Evolutionary conservation across 2,329 filamentous ascomycete genomes (phyloP).

Genomic region (Xylaria sp.): DNA sequence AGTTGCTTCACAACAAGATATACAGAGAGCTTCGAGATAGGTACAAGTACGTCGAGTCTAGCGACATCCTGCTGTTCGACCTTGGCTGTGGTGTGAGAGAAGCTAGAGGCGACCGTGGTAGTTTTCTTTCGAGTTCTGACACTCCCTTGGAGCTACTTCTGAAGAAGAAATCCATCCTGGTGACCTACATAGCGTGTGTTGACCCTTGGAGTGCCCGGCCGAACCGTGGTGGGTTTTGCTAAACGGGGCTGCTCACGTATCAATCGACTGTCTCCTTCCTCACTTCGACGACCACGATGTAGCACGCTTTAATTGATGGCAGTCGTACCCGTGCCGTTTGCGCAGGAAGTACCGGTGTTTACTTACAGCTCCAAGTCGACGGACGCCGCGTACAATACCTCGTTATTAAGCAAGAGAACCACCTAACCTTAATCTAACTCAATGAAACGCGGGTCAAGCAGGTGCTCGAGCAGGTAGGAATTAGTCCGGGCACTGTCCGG

Average conservation of each 20-base stretch:
- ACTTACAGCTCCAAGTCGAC: constrained; percentile 7
- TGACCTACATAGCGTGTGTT: constrained; percentile 37
- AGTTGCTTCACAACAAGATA: neutral
- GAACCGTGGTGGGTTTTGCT: neutral
- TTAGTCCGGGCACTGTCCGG: neutral
- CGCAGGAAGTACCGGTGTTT: constrained; percentile 10
- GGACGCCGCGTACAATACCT: neutral
- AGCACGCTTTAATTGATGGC: neutral
- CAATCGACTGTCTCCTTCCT: constrained; percentile 21
- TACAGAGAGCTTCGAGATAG: constrained; percentile 4
- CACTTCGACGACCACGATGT: neutral
- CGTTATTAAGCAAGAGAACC: neutral
- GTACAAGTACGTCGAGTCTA: constrained; percentile 35
- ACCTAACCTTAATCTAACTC: neutral
- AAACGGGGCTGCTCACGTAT: constrained; percentile 7
- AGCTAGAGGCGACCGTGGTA: constrained; percentile 20
- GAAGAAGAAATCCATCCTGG: constrained; percentile 39
- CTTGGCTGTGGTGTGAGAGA: constrained; percentile 27
- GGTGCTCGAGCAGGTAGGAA: neutral
- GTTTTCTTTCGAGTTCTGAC: constrained; percentile 35
- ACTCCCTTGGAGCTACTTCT: constrained; percentile 37
- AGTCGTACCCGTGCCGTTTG: neutral
- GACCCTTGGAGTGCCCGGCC: neutral
- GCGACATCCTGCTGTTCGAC: constrained; percentile 28
- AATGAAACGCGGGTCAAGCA: constrained; percentile 2